Conservation (phyloP, 106 monocot genomes). For the Platanthera guangdongensis region DNA sequence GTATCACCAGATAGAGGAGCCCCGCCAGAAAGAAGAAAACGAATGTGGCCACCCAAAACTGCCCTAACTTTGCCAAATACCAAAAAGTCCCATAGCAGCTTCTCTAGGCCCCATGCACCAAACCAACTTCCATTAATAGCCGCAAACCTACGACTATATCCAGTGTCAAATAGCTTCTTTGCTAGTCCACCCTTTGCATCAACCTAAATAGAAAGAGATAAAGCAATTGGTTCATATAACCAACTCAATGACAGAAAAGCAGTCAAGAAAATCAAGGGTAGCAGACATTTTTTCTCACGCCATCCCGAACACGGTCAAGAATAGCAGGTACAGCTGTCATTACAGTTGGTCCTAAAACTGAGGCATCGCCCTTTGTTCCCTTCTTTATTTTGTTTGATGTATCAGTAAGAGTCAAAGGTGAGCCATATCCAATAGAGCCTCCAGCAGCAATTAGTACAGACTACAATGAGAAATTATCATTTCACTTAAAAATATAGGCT, state of each 20-base stretch:
- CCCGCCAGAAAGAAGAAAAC: conserved; percentile 92
- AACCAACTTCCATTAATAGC: conserved; percentile 99
- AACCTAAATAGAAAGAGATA: conserved; percentile 44
- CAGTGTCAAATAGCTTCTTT: conserved; percentile 84
- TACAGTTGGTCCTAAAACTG: conserved; percentile 72
- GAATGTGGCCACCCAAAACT: conserved; percentile 73
- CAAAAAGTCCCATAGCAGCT: conserved; percentile 76
- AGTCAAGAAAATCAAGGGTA: neutral
- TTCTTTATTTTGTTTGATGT: conserved; percentile 98
- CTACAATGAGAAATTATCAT: conserved; percentile 29
- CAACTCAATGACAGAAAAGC: neutral
- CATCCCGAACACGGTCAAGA: conserved; percentile 92
- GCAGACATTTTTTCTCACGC: conserved; percentile 85
- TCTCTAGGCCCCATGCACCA: conserved; percentile 97
- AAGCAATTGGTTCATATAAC: neutral
- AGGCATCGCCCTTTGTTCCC: conserved; percentile 94
- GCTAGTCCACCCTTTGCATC: conserved; percentile 85
- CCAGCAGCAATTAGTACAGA: conserved; percentile 80
- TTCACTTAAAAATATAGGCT: neutral
- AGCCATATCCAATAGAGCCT: conserved; percentile 82
- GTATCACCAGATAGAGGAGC: conserved; percentile 97
- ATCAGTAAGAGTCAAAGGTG: conserved; percentile 94
- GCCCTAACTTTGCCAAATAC: conserved; percentile 92
- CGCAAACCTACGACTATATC: conserved; percentile 69
- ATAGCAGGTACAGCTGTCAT: conserved; percentile 98